Evolutionary conservation across 495 filamentous ascomycete species (phyloP).

Genomic region (Platismatia glauca): DNA sequence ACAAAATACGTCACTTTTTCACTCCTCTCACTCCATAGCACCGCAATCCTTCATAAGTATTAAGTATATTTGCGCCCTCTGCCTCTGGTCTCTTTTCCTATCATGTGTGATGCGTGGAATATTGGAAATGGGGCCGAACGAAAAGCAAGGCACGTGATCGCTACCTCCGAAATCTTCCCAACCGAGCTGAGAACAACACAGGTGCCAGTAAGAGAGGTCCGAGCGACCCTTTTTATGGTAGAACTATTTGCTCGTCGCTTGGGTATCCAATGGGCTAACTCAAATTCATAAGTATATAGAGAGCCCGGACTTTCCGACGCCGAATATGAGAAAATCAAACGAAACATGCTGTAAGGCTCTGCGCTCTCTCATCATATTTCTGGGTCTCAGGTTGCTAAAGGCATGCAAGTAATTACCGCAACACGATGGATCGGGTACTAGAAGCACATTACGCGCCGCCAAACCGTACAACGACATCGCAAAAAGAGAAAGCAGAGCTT

Average conservation of each 20-base stretch:
- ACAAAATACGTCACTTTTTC: background rate
- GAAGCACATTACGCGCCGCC: background rate
- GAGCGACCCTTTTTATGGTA: background rate
- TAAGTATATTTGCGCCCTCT: background rate
- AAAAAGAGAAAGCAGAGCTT: background rate
- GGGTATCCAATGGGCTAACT: background rate
- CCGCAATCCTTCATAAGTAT: constrained; percentile 1
- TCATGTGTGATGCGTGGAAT: background rate
- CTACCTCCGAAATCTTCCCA: background rate
- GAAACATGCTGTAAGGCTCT: background rate
- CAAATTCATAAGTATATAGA: background rate
- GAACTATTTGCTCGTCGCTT: background rate
- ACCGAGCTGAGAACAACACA: background rate
- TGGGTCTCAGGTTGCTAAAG: background rate
- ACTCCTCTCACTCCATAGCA: background rate
- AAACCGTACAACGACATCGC: background rate
- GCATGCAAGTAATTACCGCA: background rate
- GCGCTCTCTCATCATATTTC: background rate
- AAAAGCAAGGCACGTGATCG: background rate
- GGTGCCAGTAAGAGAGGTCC: background rate
- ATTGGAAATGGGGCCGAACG: background rate
- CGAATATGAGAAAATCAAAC: constrained; percentile 1
- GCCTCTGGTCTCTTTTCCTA: background rate
- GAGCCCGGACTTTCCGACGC: background rate
- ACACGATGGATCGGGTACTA: background rate